Conservation (phyloP, 768 basidiomycete species). For the Trametes villosa region DNA sequence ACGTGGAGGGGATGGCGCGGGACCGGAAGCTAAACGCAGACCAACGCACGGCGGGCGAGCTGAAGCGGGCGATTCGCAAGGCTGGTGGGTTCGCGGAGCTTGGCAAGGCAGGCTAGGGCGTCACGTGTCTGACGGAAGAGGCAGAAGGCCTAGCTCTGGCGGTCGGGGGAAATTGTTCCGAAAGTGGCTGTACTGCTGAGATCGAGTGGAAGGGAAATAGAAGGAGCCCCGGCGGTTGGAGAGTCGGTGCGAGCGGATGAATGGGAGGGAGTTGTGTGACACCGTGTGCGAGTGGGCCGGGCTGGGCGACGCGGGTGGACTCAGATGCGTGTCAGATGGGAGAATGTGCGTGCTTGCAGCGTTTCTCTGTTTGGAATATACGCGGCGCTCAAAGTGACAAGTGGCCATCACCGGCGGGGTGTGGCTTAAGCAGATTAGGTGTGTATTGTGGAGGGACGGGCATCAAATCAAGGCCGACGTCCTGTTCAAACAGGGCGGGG, state of each 20-base stretch:
- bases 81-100: conserved; percentile 50
- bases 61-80: conserved; percentile 64
- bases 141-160: conserved; percentile 14
- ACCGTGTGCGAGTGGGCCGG: conserved; percentile 14
- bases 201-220: conserved; percentile 22
- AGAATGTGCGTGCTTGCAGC: conserved; percentile 11
- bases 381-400: conserved; percentile 18
- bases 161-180: conserved; percentile 16
- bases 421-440: conserved; percentile 15
- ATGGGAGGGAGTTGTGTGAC: conserved; percentile 19
- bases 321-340: conserved; percentile 16
- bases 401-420: conserved; percentile 11
- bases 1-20: conserved; percentile 75
- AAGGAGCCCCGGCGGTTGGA: conserved; percentile 9
- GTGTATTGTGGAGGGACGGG: conserved; percentile 5
- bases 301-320: not conserved
- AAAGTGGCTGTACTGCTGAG: conserved; percentile 21
- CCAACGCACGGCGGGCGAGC: conserved; percentile 84
- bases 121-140: conserved; percentile 9
- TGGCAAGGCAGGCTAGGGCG: conserved; percentile 3
- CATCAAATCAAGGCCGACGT: conserved; percentile 15
- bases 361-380: not conserved
- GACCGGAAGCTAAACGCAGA: conserved; percentile 81
- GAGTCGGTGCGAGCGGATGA: conserved; percentile 3
- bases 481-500: conserved; percentile 1